A percentile compares a stretch with the other conserved stretches of the same genome.
Conservation (phyloP, 768 basidiomycete genomes). For the Floccularia luteovirens region DNA sequence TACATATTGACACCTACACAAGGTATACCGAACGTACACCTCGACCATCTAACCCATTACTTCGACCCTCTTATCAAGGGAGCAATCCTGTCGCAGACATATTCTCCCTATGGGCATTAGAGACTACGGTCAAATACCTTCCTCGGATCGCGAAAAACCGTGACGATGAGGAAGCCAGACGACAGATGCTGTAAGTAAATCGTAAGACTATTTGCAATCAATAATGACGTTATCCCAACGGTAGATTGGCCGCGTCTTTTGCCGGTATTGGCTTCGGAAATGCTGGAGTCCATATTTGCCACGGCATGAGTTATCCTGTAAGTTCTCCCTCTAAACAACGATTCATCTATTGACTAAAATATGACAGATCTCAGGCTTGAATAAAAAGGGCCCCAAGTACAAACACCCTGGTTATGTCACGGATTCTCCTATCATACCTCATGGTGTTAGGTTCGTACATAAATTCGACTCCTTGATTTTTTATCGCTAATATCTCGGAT, state of each 20-base stretch:
- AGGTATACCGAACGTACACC: slow-evolving; percentile 91
- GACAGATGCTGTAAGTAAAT: slow-evolving; percentile 77
- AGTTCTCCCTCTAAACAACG: slow-evolving; percentile 12
- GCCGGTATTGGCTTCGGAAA: slow-evolving; percentile 96
- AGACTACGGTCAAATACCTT: slow-evolving; percentile 81
- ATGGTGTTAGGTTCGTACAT: slow-evolving; percentile 63
- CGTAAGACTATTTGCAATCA: neutral
- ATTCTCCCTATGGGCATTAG: slow-evolving; percentile 91
- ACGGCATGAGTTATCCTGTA: slow-evolving; percentile 86
- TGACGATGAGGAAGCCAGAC: slow-evolving; percentile 75
- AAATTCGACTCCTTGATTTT: neutral
- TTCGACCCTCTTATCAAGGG: slow-evolving; percentile 90
- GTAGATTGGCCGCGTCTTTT: slow-evolving; percentile 83
- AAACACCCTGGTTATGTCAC: slow-evolving; percentile 85
- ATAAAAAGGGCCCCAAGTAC: slow-evolving; percentile 91
- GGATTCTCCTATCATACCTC: slow-evolving; percentile 88
- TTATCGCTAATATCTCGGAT: slow-evolving; percentile 1
- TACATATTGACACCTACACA: neutral
- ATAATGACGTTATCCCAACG: slow-evolving; percentile 2
- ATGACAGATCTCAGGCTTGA: slow-evolving; percentile 93
- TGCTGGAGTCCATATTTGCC: slow-evolving; percentile 86
- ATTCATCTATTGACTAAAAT: neutral
- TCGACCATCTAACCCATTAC: slow-evolving; percentile 82
- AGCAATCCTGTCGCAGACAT: slow-evolving; percentile 94
- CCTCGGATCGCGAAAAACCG: slow-evolving; percentile 78